Conservation (phyloP, 2,329 filamentous ascomycete genomes). For the Hyphodiscus sp. region DNA sequence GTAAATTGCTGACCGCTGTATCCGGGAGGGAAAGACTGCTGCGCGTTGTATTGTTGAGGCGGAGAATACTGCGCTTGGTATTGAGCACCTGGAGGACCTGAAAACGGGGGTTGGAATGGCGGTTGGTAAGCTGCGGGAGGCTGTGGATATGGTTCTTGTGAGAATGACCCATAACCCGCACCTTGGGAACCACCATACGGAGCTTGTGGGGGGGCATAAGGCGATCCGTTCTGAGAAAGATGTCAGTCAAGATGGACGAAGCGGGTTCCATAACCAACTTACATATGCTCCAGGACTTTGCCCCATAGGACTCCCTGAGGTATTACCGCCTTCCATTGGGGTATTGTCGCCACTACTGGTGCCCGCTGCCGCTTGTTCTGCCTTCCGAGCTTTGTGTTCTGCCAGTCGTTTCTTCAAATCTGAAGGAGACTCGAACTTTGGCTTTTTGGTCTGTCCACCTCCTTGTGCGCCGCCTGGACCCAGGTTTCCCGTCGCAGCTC, state of each 20-base stretch:
- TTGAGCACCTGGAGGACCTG: slow-evolving; percentile 27
- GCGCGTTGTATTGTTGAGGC: slow-evolving; percentile 27
- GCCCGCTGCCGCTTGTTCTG: slow-evolving; percentile 50
- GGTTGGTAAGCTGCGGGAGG: slow-evolving; percentile 37
- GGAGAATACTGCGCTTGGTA: slow-evolving; percentile 31
- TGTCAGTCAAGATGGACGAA: slow-evolving; percentile 7
- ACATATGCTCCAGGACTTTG: slow-evolving; percentile 53
- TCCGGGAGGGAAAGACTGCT: slow-evolving; percentile 28
- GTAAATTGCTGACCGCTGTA: slow-evolving; percentile 30
- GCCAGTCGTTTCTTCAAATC: slow-evolving; percentile 77
- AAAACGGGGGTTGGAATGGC: slow-evolving; percentile 31
- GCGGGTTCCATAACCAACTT: slow-evolving; percentile 32
- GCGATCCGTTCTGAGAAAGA: slow-evolving; percentile 25
- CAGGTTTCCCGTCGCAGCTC: slow-evolving; percentile 77
- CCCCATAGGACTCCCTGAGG: slow-evolving; percentile 40
- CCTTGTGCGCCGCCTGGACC: slow-evolving; percentile 48
- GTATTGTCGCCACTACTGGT: slow-evolving; percentile 50
- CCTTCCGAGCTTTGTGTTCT: slow-evolving; percentile 65
- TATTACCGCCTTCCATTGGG: slow-evolving; percentile 31
- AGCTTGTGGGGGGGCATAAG: slow-evolving; percentile 26
- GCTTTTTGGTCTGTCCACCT: slow-evolving; percentile 63
- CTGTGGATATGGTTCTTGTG: slow-evolving; percentile 32
- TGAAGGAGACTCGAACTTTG: slow-evolving; percentile 66
- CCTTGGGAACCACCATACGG: slow-evolving; percentile 25
- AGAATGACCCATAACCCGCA: slow-evolving; percentile 30